Conservation (phyloP, 2,329 filamentous ascomycete genomes). For the Zymoseptoria pseudotritici region DNA sequence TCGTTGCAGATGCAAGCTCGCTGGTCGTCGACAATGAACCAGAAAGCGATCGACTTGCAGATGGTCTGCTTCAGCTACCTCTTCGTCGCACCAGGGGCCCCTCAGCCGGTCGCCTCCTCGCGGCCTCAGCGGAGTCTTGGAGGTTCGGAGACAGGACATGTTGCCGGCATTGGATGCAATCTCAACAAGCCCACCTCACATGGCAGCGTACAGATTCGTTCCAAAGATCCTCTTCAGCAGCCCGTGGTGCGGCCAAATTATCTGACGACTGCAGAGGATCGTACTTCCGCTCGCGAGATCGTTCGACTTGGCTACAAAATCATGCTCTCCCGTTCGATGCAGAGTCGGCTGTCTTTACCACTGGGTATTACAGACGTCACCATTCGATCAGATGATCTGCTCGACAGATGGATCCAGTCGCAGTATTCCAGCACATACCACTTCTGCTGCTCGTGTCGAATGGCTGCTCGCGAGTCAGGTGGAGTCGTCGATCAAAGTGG, state of each 20-base stretch:
- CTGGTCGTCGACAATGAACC: constrained; percentile 1
- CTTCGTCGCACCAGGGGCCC: too few species aligned
- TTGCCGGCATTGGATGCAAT: too few species aligned
- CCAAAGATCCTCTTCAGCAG: too few species aligned
- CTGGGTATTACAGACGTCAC: constrained; percentile 1
- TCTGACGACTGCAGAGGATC: too few species aligned
- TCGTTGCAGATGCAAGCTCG: constrained; percentile 7
- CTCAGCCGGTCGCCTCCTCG: too few species aligned
- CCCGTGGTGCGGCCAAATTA: too few species aligned
- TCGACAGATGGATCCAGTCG: constrained; percentile 8
- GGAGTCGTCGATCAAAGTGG: constrained; percentile 8
- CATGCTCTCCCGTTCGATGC: constrained; percentile 4
- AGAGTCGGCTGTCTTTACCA: constrained; percentile 3
- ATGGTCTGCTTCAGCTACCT: too few species aligned
- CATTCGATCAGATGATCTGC: constrained; percentile 2
- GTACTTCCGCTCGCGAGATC: not conserved
- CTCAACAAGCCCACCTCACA: too few species aligned
- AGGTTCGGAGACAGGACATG: too few species aligned
- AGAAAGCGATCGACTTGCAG: too few species aligned
- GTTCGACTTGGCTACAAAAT: constrained; percentile 4
- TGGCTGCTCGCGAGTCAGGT: constrained; percentile 10
- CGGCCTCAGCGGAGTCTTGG: too few species aligned
- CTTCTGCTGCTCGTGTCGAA: constrained; percentile 8
- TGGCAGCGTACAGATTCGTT: too few species aligned
- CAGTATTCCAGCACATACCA: constrained; percentile 9